Evolutionary conservation across 2,329 filamentous ascomycete genomes (phyloP).

Genomic region (Phialocephala subalpina): DNA sequence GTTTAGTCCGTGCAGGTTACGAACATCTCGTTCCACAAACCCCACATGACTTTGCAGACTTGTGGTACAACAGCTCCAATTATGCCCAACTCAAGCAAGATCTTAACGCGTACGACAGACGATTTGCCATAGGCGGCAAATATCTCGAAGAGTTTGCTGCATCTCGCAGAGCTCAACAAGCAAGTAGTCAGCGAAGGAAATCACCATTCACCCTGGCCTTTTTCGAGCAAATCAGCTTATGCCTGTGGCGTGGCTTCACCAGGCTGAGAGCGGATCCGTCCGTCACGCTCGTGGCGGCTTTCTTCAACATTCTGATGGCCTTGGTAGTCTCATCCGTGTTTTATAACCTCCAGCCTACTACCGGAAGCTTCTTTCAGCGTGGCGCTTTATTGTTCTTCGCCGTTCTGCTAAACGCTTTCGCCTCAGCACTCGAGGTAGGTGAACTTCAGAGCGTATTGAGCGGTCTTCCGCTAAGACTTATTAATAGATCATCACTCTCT

Average conservation of each 20-base stretch:
- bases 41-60: constrained; percentile 71
- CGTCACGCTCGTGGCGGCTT: constrained; percentile 61
- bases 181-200: constrained; percentile 27
- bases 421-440: constrained; percentile 62
- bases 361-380: constrained; percentile 67
- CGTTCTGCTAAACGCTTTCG: constrained; percentile 71
- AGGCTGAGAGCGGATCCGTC: constrained; percentile 79
- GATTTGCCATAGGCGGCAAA: constrained; percentile 55
- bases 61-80: constrained; percentile 56
- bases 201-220: constrained; percentile 82
- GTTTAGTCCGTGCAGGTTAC: constrained; percentile 59
- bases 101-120: constrained; percentile 35
- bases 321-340: constrained; percentile 69
- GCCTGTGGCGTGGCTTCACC: constrained; percentile 81
- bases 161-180: constrained; percentile 46
- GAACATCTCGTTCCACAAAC: constrained; percentile 70
- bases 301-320: constrained; percentile 55
- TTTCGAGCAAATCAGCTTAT: constrained; percentile 77
- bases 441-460: neutral
- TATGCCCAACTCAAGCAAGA: constrained; percentile 52
- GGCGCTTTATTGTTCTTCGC: constrained; percentile 73
- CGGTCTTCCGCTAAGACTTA: neutral
- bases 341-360: constrained; percentile 63
- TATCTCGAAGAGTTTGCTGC: constrained; percentile 49
- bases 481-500: constrained; percentile 73